Conservation (phyloP, 1,284 basidiomycete genomes). For the Papiliotrema terrestris region DNA sequence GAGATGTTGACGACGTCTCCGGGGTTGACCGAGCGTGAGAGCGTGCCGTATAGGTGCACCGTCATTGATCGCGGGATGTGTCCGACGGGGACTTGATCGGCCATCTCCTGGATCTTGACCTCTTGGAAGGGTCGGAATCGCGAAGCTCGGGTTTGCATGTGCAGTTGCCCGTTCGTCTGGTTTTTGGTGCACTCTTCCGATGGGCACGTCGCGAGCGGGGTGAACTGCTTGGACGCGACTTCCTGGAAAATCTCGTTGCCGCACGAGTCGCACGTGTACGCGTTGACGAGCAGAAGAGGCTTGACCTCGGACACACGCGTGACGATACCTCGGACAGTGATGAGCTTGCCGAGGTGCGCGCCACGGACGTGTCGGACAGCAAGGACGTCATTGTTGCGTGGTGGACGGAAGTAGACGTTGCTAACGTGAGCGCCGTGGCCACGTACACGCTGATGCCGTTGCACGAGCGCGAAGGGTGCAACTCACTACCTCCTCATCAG, state of each 20-base stretch:
- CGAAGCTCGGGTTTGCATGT: constrained; percentile 97
- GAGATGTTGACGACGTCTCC: constrained; percentile 93
- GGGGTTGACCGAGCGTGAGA: constrained; percentile 88
- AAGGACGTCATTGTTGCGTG: constrained; percentile 62
- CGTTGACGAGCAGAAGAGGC: constrained; percentile 93
- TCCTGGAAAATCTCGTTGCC: constrained; percentile 99
- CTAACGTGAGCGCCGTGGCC: constrained; percentile 53
- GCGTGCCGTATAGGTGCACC: constrained; percentile 82
- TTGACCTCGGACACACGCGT: constrained; percentile 99
- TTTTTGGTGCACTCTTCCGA: constrained; percentile 83
- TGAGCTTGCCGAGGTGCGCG: constrained; percentile 78
- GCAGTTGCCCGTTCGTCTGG: constrained; percentile 81
- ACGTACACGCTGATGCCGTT: too few species aligned
- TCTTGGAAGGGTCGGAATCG: constrained; percentile 99
- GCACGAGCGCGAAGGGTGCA: not conserved
- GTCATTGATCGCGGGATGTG: constrained; percentile 99
- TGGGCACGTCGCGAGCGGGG: constrained; percentile 82
- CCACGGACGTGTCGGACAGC: constrained; percentile 91
- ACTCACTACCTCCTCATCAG: constrained; percentile 91
- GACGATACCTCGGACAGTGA: constrained; percentile 95
- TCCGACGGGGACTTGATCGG: constrained; percentile 98
- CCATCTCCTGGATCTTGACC: constrained; percentile 99
- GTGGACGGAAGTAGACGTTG: constrained; percentile 89
- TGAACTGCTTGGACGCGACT: constrained; percentile 88
- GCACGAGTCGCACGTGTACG: constrained; percentile 97